Conservation (phyloP, 1,139 yeast genomes). For the Tardiomyces blankii region DNA sequence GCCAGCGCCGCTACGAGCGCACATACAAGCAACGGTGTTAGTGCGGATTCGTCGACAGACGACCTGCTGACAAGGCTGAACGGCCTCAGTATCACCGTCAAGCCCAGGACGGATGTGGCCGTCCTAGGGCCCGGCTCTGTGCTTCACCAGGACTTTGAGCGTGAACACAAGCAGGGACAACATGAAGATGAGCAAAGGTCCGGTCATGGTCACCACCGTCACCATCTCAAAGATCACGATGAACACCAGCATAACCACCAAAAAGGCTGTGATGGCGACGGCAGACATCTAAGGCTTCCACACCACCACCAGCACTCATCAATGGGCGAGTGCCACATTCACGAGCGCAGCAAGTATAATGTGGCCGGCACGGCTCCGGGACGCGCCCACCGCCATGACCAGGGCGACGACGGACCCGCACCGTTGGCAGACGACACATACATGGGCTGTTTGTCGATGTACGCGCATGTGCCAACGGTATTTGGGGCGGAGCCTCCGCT, state of each 20-base stretch:
- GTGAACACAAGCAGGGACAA: too few relatives aligned
- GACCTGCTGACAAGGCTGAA: not conserved
- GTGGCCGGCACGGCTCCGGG: not conserved
- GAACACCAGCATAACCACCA: too few relatives aligned
- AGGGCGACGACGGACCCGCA: not conserved
- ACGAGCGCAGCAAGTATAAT: not conserved
- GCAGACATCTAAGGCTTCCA: too few relatives aligned
- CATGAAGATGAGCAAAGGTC: too few relatives aligned
- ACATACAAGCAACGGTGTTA: not conserved
- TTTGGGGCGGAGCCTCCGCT: not conserved
- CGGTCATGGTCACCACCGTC: too few relatives aligned
- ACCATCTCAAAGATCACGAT: too few relatives aligned
- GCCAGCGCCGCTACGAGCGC: not conserved
- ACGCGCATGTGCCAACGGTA: not conserved
- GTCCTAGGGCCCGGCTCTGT: too few relatives aligned
- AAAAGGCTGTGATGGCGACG: too few relatives aligned
- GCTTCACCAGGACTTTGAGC: too few relatives aligned
- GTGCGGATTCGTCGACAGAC: not conserved
- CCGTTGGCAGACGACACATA: not conserved
- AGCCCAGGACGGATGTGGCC: too few relatives aligned
- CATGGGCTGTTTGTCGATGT: not conserved
- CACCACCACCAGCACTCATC: too few relatives aligned
- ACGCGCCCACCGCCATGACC: not conserved
- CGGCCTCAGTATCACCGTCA: too few relatives aligned
- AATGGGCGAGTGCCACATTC: not conserved